Evolutionary conservation across 2,329 filamentous ascomycete genomes (phyloP), one percentile per base, ranked within the genome.

Genomic region (Cladosporium sp.): DNA sequence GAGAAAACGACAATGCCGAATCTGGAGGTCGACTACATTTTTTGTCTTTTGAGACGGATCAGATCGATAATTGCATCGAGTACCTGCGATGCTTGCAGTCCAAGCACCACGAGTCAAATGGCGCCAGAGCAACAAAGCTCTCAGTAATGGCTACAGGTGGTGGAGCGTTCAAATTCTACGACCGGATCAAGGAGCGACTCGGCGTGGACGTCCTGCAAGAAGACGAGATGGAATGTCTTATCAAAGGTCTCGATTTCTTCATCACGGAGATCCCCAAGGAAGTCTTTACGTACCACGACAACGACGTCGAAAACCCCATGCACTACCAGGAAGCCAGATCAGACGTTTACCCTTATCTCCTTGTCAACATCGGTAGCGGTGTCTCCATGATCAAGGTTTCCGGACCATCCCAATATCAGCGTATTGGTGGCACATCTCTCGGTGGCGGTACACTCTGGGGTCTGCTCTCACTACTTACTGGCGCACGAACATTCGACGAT

Each of bases 401-500:
- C 0, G 94, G 93, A 0, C 93, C 93, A 0, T 87, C 90, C 64
- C 86, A 92, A 70, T 97, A 90, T 78, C 86, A 96, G 78, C 92
- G 95, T 73, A 94, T 99, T 11, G 95, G 95, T 63, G 95, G 95
- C 68, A 97, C 95, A 3, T 96, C 93, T 4, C 86, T 99, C 0
- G 95, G 95, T 38, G 95, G 95, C 54, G 95, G 95, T n/a, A 99
- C 95, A 1, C 89, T 99, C 62, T 99, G 95, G 95, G 95, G 95
- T 0, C 83, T 99, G 28, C 85, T 99, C 44, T 95, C 92, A 14
- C 85, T 99, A 61, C 84, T 99, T 47, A 99, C 95, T 0, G 93
- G 93, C n/a, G 92, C 94, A 26, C 87, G 91, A 65, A 93, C 89
- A n/a, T 99, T 99, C 76, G 95, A 98, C 78, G 93, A 97, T 73